Percentiles rank a stretch among this genome's conserved stretches.
Conservation (phyloP, 257 asterid species). For the Scutellaria minor region DNA sequence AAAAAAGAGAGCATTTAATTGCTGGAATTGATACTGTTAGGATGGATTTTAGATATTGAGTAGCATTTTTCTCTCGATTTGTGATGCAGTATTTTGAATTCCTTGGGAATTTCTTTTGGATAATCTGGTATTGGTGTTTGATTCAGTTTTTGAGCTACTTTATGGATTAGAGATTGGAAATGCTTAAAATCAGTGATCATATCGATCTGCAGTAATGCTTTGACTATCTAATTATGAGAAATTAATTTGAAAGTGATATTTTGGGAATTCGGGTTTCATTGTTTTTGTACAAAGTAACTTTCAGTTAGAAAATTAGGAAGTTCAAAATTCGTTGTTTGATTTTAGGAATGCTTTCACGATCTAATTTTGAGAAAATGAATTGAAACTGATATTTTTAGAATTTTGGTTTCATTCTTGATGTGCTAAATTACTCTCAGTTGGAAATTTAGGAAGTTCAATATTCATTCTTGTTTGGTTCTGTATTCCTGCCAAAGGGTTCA, state of each 20-base stretch:
- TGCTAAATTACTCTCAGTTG: no score
- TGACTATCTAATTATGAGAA: background rate
- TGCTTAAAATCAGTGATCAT: constrained; percentile 1
- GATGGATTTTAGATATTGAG: constrained; percentile 5
- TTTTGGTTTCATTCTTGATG: no score
- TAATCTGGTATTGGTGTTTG: background rate
- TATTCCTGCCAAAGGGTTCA: background rate
- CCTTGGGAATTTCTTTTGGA: background rate
- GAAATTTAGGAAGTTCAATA: no score
- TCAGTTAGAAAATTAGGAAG: background rate
- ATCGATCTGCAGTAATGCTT: background rate
- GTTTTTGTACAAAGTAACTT: background rate
- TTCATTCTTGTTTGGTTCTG: background rate
- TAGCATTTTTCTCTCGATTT: constrained; percentile 9
- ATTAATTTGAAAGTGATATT: background rate
- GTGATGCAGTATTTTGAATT: background rate
- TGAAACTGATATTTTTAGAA: background rate
- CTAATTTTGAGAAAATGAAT: background rate
- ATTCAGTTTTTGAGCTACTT: constrained; percentile 11
- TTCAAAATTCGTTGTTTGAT: background rate
- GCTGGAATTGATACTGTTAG: constrained; percentile 22
- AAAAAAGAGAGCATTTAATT: background rate
- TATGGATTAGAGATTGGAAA: constrained; percentile 5
- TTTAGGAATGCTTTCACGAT: no score
- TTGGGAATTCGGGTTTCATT: background rate